A percentile compares a stretch with the other conserved stretches of the same genome.
phyloP scores from a whole-genome alignment of 768 basidiomycete genomes.

The Leucogyrophana mollusca region DNA sequence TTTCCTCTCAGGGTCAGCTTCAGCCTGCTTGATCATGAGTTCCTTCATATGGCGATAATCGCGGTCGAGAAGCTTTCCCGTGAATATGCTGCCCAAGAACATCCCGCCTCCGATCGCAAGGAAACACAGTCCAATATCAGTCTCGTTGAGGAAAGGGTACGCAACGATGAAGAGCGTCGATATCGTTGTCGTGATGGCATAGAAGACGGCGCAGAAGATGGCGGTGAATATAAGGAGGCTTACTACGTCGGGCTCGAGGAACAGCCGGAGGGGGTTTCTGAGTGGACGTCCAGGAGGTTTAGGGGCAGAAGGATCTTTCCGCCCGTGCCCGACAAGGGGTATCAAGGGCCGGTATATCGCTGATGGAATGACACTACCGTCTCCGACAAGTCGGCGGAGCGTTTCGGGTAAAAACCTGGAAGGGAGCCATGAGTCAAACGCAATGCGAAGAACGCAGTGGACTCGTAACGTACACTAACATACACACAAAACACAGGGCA shows the following conservation, averaged over 20 bases:
- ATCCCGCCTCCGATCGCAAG: constrained; percentile 74
- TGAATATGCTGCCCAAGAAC: constrained; percentile 53
- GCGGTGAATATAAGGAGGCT: constrained; percentile 50
- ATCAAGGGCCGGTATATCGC: constrained; percentile 26
- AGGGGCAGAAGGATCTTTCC: constrained; percentile 6
- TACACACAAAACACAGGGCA: constrained; percentile 42
- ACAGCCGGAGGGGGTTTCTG: constrained; percentile 37
- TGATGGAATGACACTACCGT: constrained; percentile 27
- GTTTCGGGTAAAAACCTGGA: constrained; percentile 27
- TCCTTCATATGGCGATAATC: constrained; percentile 52
- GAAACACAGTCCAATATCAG: constrained; percentile 73
- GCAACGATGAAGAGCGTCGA: constrained; percentile 48
- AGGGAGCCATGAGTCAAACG: constrained; percentile 22
- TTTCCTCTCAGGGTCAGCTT: constrained; percentile 19
- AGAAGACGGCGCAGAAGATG: constrained; percentile 51
- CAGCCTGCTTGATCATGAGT: constrained; percentile 10
- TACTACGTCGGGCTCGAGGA: constrained; percentile 37
- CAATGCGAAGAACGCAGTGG: constrained; percentile 19
- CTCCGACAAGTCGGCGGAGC: constrained; percentile 21
- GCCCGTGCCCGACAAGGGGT: constrained; percentile 21
- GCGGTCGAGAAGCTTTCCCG: constrained; percentile 63
- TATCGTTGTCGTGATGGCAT: constrained; percentile 42
- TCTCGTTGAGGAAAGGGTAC: constrained; percentile 49
- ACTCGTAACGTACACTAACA: constrained; percentile 41
- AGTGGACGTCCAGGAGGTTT: constrained; percentile 19